These are phyloP conservation scores for Phytophthora brassicae DNA, from an alignment of 352 stramenopile species.

Conservation along the genomic window DNA sequence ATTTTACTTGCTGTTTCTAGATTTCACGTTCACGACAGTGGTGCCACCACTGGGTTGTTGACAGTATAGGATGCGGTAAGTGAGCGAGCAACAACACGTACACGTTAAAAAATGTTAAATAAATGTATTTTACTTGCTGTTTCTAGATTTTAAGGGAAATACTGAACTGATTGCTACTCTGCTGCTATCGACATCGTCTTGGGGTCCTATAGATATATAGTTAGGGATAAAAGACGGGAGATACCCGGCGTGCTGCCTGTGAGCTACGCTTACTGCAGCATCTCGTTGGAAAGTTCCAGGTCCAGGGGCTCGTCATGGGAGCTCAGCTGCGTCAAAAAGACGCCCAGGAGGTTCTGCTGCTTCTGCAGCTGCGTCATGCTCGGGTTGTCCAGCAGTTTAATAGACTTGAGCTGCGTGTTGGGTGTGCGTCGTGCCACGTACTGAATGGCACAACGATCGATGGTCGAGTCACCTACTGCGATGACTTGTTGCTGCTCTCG, in stretches of 20 bases:
- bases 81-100: slow-evolving; percentile 6
- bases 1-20: slow-evolving; percentile 29
- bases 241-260: not conserved
- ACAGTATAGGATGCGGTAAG: too few relatives aligned
- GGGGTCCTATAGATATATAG: slow-evolving; percentile 32
- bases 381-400: slow-evolving; percentile 80
- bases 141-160: slow-evolving; percentile 22
- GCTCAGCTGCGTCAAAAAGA: slow-evolving; percentile 67
- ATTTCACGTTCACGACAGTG: slow-evolving; percentile 3
- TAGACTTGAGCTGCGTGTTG: slow-evolving; percentile 64
- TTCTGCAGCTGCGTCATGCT: slow-evolving; percentile 76
- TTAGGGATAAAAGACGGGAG: slow-evolving; percentile 22
- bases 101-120: slow-evolving; percentile 13
- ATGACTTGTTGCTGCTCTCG: slow-evolving; percentile 58
- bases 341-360: slow-evolving; percentile 58
- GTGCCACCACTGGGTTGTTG: not conserved
- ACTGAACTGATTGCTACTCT: not conserved
- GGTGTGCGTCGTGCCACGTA: slow-evolving; percentile 54
- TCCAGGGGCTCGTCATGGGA: slow-evolving; percentile 65
- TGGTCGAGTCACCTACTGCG: slow-evolving; percentile 67
- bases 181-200: slow-evolving; percentile 4
- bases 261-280: slow-evolving; percentile 50
- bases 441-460: slow-evolving; percentile 74
- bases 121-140: slow-evolving; percentile 29
- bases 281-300: slow-evolving; percentile 68